phyloP scores from a whole-genome alignment of 805 yeast genomes.

The Lipomyces mesembrius region DNA sequence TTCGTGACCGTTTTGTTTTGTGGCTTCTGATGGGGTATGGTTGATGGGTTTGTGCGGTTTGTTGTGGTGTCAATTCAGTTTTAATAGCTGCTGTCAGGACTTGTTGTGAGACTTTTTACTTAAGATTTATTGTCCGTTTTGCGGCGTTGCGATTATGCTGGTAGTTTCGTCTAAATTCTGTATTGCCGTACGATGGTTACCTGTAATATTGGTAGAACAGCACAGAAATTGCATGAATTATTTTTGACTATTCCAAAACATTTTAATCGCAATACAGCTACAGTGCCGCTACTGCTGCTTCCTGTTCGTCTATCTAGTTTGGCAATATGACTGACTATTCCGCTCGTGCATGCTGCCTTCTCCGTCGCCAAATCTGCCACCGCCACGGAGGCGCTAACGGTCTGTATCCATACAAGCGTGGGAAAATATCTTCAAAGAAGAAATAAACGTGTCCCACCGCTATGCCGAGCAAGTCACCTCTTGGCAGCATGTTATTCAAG shows the following conservation, averaged over 20 bases:
- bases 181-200: too few relatives aligned
- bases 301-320: neutral
- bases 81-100: too few relatives aligned
- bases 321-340: neutral
- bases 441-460: constrained; percentile 52
- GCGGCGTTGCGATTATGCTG: too few relatives aligned
- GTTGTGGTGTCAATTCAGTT: too few relatives aligned
- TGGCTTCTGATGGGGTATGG: too few relatives aligned
- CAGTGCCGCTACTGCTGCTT: neutral
- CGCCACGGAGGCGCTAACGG: constrained; percentile 53
- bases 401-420: constrained; percentile 47
- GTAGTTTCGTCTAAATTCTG: too few relatives aligned
- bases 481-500: constrained; percentile 35
- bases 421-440: constrained; percentile 51
- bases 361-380: constrained; percentile 35
- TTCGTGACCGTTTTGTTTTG: neutral
- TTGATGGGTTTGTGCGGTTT: too few relatives aligned
- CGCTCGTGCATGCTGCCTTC: neutral
- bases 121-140: too few relatives aligned
- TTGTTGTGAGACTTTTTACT: too few relatives aligned
- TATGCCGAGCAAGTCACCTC: constrained; percentile 47
- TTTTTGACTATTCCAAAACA: neutral
- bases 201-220: too few relatives aligned
- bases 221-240: neutral
- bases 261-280: neutral